A percentile compares a stretch with the other conserved stretches of the same genome.
Conservation (phyloP, 106 monocot species). For the Ottelia alismoides region DNA sequence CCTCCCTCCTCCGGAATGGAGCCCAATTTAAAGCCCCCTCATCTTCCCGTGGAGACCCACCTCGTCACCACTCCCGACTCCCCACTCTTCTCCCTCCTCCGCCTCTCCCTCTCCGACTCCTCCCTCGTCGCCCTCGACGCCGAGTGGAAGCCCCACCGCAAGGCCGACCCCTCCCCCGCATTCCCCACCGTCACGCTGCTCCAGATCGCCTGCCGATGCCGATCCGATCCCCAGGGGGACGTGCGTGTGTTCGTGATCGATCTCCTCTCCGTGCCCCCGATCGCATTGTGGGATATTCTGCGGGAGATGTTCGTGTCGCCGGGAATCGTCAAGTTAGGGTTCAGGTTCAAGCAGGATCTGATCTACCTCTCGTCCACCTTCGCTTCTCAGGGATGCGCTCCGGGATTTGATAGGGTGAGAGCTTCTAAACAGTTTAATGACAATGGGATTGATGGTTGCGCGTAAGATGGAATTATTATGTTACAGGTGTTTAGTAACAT, state of each 20-base stretch:
- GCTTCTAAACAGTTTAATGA: too few relatives aligned
- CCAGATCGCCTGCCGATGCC: conserved; percentile 72
- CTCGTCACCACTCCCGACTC: conserved; percentile 44
- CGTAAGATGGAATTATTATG: too few relatives aligned
- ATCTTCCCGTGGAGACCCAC: conserved; percentile 27
- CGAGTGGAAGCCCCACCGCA: conserved; percentile 70
- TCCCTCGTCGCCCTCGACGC: conserved; percentile 68
- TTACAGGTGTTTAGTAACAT: too few relatives aligned
- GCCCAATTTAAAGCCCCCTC: too few relatives aligned
- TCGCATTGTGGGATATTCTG: conserved; percentile 34
- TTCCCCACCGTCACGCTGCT: conserved; percentile 77
- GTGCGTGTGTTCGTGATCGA: conserved; percentile 70
- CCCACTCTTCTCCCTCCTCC: conserved; percentile 38
- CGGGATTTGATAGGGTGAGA: conserved; percentile 77
- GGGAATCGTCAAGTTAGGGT: conserved; percentile 68
- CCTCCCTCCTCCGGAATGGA: too few relatives aligned
- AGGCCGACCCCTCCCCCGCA: neutral
- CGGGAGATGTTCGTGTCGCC: conserved; percentile 55
- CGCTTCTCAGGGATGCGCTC: conserved; percentile 27
- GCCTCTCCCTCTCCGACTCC: conserved; percentile 33
- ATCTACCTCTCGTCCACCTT: conserved; percentile 76
- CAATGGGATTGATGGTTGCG: too few relatives aligned
- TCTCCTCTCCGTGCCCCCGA: conserved; percentile 43
- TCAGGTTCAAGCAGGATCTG: conserved; percentile 90
- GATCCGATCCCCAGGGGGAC: neutral